phyloP scores from a whole-genome alignment of 371 early-diverging fungal genomes.

The Dinochytrium kinnereticum region DNA sequence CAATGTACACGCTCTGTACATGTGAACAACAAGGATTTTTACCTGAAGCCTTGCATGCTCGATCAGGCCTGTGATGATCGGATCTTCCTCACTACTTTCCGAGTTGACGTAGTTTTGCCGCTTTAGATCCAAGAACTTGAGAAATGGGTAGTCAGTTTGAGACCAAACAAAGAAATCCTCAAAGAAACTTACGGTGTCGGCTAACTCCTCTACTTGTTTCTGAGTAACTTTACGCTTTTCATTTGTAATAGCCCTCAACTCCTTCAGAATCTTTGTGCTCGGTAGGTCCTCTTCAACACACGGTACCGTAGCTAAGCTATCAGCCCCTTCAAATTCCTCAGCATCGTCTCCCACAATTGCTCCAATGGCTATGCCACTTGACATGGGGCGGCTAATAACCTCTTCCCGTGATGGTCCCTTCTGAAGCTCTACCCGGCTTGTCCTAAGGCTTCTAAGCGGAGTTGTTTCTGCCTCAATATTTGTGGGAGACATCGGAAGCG shows the following conservation, averaged over 20 bases:
- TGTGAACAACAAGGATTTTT: slow-evolving; percentile 35
- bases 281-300: neutral
- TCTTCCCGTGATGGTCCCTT: too few species aligned
- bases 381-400: too few species aligned
- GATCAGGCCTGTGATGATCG: slow-evolving; percentile 24
- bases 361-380: neutral
- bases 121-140: slow-evolving; percentile 8
- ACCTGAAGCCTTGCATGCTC: slow-evolving; percentile 37
- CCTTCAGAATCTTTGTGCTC: neutral
- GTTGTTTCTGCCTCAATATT: neutral
- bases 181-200: slow-evolving; percentile 12
- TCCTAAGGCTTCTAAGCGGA: too few species aligned
- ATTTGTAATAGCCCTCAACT: neutral
- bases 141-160: neutral
- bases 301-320: neutral
- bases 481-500: slow-evolving; percentile 6
- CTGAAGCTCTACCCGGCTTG: too few species aligned
- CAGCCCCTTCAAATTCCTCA: neutral
- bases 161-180: neutral
- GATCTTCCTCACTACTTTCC: slow-evolving; percentile 9
- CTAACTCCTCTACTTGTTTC: slow-evolving; percentile 11
- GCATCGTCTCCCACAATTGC: neutral
- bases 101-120: slow-evolving; percentile 3
- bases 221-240: neutral
- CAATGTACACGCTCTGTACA: neutral